Evolutionary conservation across 106 monocot species (phyloP).

Genomic region (Allium cepa): DNA sequence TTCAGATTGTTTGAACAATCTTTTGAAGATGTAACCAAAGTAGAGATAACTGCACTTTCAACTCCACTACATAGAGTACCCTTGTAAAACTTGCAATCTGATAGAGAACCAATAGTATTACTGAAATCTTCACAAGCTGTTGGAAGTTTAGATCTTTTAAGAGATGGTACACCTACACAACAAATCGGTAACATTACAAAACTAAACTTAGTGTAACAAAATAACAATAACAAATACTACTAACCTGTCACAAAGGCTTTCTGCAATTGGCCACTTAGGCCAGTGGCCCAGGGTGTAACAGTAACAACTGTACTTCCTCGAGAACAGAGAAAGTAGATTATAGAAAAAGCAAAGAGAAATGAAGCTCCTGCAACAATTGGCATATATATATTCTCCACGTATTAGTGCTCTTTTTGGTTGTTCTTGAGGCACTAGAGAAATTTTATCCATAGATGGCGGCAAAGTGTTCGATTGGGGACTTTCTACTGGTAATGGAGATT

Average conservation of each 20-base stretch:
- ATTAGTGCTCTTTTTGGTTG: not conserved
- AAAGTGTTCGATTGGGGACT: not conserved
- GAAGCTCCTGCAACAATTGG: slow-evolving; percentile 13
- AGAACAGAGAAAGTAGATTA: slow-evolving; percentile 18
- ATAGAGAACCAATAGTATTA: no score
- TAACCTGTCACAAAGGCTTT: no score
- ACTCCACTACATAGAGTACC: no score
- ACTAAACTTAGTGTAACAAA: no score
- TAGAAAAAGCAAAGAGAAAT: slow-evolving; percentile 8
- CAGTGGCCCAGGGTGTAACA: no score
- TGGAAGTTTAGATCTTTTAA: slow-evolving; percentile 30
- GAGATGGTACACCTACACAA: slow-evolving; percentile 40
- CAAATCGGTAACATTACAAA: no score
- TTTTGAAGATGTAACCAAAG: no score
- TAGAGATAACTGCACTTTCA: no score
- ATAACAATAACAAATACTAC: no score
- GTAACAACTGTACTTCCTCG: slow-evolving; percentile 31
- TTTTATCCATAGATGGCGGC: not conserved
- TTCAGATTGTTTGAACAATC: no score
- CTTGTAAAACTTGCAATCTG: no score
- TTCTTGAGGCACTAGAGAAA: not conserved
- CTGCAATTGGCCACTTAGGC: no score
- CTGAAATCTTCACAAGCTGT: slow-evolving; percentile 49
- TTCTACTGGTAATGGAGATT: not conserved
- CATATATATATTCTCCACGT: slow-evolving; percentile 1